Evolutionary conservation across 2,329 filamentous ascomycete genomes (phyloP).

Genomic region (Fusarium paranaense): DNA sequence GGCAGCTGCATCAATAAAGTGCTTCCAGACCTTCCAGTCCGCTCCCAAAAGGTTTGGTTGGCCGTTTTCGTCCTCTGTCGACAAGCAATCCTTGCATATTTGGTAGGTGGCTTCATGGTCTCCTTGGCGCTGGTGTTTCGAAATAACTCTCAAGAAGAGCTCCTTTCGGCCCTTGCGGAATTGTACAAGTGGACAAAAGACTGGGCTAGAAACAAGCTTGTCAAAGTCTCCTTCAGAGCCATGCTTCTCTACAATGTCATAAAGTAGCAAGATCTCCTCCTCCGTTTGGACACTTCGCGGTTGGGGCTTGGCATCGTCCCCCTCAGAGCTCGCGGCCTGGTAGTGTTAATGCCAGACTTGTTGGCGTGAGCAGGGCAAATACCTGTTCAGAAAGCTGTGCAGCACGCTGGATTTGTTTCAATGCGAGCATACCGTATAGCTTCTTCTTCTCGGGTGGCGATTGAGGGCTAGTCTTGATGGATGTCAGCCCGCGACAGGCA

Average conservation of each 20-base stretch:
- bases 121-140: constrained; percentile 51
- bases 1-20: constrained; percentile 54
- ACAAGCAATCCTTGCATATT: constrained; percentile 59
- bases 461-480: constrained; percentile 57
- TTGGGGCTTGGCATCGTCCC: constrained; percentile 38
- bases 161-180: constrained; percentile 61
- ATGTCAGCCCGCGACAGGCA: constrained; percentile 11
- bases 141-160: constrained; percentile 56
- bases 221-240: constrained; percentile 56
- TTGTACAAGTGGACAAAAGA: constrained; percentile 57
- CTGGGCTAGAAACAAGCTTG: constrained; percentile 52
- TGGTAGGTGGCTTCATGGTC: constrained; percentile 58
- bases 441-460: constrained; percentile 61
- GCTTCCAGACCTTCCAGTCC: constrained; percentile 57
- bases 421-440: constrained; percentile 63
- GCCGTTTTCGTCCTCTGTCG: constrained; percentile 50
- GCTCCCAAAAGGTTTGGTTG: constrained; percentile 57
- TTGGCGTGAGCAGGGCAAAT: constrained; percentile 35
- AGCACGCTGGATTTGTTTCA: constrained; percentile 64
- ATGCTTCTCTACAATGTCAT: constrained; percentile 59
- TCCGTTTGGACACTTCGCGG: constrained; percentile 56
- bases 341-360: neutral
- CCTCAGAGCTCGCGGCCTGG: constrained; percentile 36
- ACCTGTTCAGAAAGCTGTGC: constrained; percentile 60
- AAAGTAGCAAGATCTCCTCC: constrained; percentile 63